A percentile compares a stretch with the other conserved stretches of the same genome.
These are phyloP conservation scores for Colletotrichum magnum DNA, from an alignment of 2,329 filamentous ascomycete genomes.

Conservation along the genomic window DNA sequence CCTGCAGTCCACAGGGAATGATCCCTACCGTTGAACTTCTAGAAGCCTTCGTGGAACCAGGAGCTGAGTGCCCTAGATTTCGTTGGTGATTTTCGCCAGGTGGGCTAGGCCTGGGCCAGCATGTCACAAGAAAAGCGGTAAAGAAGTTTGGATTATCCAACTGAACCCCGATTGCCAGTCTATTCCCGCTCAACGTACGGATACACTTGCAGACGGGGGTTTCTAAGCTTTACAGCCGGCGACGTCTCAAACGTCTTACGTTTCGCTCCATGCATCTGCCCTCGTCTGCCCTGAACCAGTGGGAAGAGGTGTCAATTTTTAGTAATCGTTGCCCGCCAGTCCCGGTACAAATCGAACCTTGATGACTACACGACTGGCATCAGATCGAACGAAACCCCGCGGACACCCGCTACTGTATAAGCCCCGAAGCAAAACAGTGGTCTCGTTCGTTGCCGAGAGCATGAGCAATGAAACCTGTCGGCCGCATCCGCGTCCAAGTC, in stretches of 20 bases:
- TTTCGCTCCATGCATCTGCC: constrained; percentile 28
- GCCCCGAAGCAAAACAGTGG: not conserved
- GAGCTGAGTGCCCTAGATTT: constrained; percentile 7
- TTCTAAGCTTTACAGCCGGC: constrained; percentile 15
- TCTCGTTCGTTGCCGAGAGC: not conserved
- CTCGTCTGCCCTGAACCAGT: not conserved
- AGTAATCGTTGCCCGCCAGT: constrained; percentile 5
- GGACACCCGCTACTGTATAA: not conserved
- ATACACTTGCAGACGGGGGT: not conserved
- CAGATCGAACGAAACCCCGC: constrained; percentile 31
- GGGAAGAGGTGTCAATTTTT: not conserved
- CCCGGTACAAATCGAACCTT: constrained; percentile 21
- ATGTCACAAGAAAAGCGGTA: not conserved
- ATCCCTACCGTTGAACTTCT: constrained; percentile 21
- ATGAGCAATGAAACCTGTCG: not conserved
- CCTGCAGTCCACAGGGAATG: constrained; percentile 1
- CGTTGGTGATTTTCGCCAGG: constrained; percentile 1
- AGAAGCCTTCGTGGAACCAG: constrained; percentile 33
- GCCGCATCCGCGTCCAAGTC: no score
- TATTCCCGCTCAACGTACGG: not conserved
- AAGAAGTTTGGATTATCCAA: not conserved
- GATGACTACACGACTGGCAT: constrained; percentile 3
- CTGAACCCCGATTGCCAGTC: not conserved
- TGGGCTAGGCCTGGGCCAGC: not conserved
- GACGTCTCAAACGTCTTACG: constrained; percentile 39